Conservation (phyloP, 768 basidiomycete species). For the Albatrellus ellisii region DNA sequence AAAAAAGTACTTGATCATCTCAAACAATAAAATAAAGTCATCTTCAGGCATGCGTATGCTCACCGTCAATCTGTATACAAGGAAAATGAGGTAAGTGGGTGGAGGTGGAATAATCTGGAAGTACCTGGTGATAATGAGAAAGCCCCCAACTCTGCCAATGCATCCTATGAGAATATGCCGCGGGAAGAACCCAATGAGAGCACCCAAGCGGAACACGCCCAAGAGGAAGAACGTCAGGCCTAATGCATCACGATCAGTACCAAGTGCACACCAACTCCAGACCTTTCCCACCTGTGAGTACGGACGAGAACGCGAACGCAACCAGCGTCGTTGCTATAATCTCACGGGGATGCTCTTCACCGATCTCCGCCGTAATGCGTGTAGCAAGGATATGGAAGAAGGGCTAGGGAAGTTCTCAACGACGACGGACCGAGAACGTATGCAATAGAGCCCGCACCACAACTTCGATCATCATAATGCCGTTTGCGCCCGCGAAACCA, state of each 20-base stretch:
- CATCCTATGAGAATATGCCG: conserved; percentile 94
- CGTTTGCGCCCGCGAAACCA: conserved; percentile 81
- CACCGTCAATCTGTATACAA: conserved; percentile 53
- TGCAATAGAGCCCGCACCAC: conserved; percentile 46
- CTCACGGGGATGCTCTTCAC: conserved; percentile 50
- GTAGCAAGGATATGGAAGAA: conserved; percentile 91
- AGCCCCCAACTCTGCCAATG: conserved; percentile 94
- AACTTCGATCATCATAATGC: conserved; percentile 98
- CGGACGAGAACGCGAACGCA: conserved; percentile 74
- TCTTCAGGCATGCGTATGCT: conserved; percentile 73
- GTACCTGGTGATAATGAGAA: conserved; percentile 84
- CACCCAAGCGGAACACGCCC: conserved; percentile 71
- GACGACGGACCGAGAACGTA: no score
- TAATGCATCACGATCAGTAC: conserved; percentile 19
- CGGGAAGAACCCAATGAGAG: conserved; percentile 90
- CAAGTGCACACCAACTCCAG: background rate
- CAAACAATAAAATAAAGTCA: conserved; percentile 54
- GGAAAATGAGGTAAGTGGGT: background rate
- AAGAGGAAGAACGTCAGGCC: conserved; percentile 79
- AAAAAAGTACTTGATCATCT: conserved; percentile 52
- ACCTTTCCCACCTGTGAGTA: conserved; percentile 80
- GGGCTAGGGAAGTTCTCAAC: conserved; percentile 50
- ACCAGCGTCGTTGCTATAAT: conserved; percentile 89
- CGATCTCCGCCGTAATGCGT: conserved; percentile 59
- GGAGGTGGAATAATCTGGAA: background rate